phyloP scores from a whole-genome alignment of 2,329 filamentous ascomycete species.

The Ascochyta rabiei region DNA sequence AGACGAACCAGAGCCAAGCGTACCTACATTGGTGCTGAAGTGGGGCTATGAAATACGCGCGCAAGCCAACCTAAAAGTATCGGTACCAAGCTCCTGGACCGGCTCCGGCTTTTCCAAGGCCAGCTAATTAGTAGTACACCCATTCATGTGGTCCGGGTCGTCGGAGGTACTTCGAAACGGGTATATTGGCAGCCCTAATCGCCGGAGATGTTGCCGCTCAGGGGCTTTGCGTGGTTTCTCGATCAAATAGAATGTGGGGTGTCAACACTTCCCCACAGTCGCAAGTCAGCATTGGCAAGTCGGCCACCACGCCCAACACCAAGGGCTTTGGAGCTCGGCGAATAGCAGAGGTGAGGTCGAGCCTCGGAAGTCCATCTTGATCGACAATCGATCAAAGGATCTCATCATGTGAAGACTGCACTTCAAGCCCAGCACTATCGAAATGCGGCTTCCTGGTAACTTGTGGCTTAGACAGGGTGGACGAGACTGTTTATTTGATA shows the following conservation, averaged over 20 bases:
- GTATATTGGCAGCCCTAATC: slow-evolving; percentile 10
- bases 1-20: slow-evolving; percentile 1
- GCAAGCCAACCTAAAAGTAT: slow-evolving; percentile 11
- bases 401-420: slow-evolving; percentile 10
- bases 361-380: slow-evolving; percentile 9
- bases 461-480: background rate
- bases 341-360: background rate
- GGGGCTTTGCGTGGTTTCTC: slow-evolving; percentile 4
- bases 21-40: slow-evolving; percentile 10
- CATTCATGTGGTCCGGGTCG: background rate
- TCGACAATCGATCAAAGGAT: background rate
- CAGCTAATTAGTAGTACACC: background rate
- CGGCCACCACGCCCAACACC: slow-evolving; percentile 4
- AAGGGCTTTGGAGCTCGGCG: background rate
- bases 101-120: slow-evolving; percentile 9
- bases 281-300: slow-evolving; percentile 9
- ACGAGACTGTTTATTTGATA: background rate
- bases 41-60: background rate
- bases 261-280: background rate
- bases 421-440: slow-evolving; percentile 1
- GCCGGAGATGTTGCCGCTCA: slow-evolving; percentile 12
- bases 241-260: slow-evolving; percentile 17
- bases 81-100: slow-evolving; percentile 9
- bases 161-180: slow-evolving; percentile 15
- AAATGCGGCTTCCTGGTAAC: background rate